Percentiles rank a stretch among this genome's conserved stretches.
phyloP scores from a whole-genome alignment of 2,329 filamentous ascomycete species.

The Aspergillus sp. region DNA sequence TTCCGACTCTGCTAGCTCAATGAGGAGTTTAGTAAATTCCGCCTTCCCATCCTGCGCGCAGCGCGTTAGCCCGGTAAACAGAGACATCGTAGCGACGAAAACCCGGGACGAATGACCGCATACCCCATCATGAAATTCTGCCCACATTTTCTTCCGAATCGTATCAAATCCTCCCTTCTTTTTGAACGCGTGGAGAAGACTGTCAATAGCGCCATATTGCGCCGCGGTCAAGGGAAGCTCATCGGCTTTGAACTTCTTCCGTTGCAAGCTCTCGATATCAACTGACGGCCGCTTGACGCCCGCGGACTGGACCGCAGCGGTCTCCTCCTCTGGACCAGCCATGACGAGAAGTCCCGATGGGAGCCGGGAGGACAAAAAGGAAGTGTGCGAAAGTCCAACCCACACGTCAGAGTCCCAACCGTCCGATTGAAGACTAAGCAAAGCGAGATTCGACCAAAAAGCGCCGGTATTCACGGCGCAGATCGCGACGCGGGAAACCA shows the following conservation, averaged over 20 bases:
- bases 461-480: not conserved
- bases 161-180: conserved; percentile 65
- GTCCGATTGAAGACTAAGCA: not conserved
- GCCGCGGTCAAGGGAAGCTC: conserved; percentile 59
- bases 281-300: conserved; percentile 28
- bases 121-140: conserved; percentile 56
- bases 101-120: conserved; percentile 23
- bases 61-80: conserved; percentile 8
- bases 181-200: conserved; percentile 61
- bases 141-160: conserved; percentile 59
- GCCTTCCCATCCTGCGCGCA: conserved; percentile 49
- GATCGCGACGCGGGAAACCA: conserved; percentile 4
- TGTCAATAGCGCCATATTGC: conserved; percentile 59
- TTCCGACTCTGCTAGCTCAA: conserved; percentile 57
- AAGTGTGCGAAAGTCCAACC: conserved; percentile 4
- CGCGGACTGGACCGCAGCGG: conserved; percentile 22
- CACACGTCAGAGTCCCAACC: not conserved
- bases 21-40: conserved; percentile 51
- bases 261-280: conserved; percentile 33
- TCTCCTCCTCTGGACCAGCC: conserved; percentile 32
- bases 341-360: conserved; percentile 23
- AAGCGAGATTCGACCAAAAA: conserved; percentile 7
- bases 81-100: not conserved
- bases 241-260: conserved; percentile 56
- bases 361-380: not conserved